These are phyloP conservation scores for Jackrogersella multiformis DNA, from an alignment of 495 filamentous ascomycete genomes.

Conservation along the genomic window DNA sequence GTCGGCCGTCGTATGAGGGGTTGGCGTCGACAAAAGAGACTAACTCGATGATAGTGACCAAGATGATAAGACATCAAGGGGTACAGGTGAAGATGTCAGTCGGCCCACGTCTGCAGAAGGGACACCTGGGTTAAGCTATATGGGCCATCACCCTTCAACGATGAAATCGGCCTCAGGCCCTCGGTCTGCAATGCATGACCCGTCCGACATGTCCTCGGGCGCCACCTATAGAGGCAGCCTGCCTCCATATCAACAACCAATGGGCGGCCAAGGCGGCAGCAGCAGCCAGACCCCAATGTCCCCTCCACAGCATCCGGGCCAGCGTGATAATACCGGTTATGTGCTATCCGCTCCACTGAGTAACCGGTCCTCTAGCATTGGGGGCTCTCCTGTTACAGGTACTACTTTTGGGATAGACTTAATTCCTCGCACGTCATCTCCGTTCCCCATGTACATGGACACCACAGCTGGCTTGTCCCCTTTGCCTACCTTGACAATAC, in stretches of 20 bases:
- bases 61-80: slow-evolving; percentile 47
- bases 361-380: slow-evolving; percentile 37
- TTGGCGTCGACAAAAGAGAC: background rate
- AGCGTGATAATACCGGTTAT: slow-evolving; percentile 30
- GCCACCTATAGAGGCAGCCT: slow-evolving; percentile 27
- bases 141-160: slow-evolving; percentile 12
- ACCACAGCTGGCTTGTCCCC: slow-evolving; percentile 16
- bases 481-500: slow-evolving; percentile 45
- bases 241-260: slow-evolving; percentile 35
- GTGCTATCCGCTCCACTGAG: slow-evolving; percentile 29
- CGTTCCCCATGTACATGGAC: slow-evolving; percentile 34
- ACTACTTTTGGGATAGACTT: slow-evolving; percentile 31
- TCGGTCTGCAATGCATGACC: slow-evolving; percentile 16
- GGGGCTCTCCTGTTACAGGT: slow-evolving; percentile 37
- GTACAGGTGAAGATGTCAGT: slow-evolving; percentile 29
- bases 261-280: slow-evolving; percentile 30
- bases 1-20: slow-evolving; percentile 37
- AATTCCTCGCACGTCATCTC: slow-evolving; percentile 42
- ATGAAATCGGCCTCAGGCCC: slow-evolving; percentile 8
- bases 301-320: slow-evolving; percentile 21
- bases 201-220: slow-evolving; percentile 30
- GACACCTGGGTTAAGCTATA: slow-evolving; percentile 17
- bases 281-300: slow-evolving; percentile 41
- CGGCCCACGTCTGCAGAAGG: slow-evolving; percentile 32
- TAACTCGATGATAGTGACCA: slow-evolving; percentile 46